phyloP scores from a whole-genome alignment of 768 basidiomycete genomes.

The Artomyces pyxidatus region DNA sequence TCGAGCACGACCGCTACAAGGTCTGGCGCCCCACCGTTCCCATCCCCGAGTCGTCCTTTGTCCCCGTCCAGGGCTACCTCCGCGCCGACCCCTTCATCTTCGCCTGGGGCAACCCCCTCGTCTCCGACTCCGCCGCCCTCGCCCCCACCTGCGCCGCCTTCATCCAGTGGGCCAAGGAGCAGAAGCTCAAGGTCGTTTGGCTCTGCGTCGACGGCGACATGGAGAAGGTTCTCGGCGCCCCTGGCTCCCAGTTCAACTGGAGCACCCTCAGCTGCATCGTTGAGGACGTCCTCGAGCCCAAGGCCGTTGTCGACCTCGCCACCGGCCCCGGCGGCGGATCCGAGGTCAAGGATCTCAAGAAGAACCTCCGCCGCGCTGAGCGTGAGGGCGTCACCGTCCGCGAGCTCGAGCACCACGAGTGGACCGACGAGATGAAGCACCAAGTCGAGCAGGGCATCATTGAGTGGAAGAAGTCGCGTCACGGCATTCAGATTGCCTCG shows the following conservation, averaged over 20 bases:
- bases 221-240: slow-evolving; percentile 41
- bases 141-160: slow-evolving; percentile 40
- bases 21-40: slow-evolving; percentile 57
- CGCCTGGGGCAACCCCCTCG: slow-evolving; percentile 19
- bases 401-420: slow-evolving; percentile 32
- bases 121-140: slow-evolving; percentile 24
- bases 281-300: slow-evolving; percentile 44
- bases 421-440: slow-evolving; percentile 35
- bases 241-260: slow-evolving; percentile 40
- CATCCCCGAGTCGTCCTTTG: slow-evolving; percentile 41
- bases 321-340: slow-evolving; percentile 16
- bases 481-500: slow-evolving; percentile 45
- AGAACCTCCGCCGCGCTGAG: slow-evolving; percentile 53
- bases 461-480: slow-evolving; percentile 46
- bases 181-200: slow-evolving; percentile 49
- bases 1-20: slow-evolving; percentile 41
- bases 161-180: slow-evolving; percentile 28
- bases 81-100: slow-evolving; percentile 33
- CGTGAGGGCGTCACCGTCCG: slow-evolving; percentile 42
- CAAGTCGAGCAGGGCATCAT: slow-evolving; percentile 44
- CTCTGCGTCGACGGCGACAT: slow-evolving; percentile 46
- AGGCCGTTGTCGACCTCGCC: slow-evolving; percentile 38
- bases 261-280: slow-evolving; percentile 53
- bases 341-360: slow-evolving; percentile 49
- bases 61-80: slow-evolving; percentile 60